Conservation (phyloP, 495 filamentous ascomycete genomes). For the Aspergillus coremiiformis region DNA sequence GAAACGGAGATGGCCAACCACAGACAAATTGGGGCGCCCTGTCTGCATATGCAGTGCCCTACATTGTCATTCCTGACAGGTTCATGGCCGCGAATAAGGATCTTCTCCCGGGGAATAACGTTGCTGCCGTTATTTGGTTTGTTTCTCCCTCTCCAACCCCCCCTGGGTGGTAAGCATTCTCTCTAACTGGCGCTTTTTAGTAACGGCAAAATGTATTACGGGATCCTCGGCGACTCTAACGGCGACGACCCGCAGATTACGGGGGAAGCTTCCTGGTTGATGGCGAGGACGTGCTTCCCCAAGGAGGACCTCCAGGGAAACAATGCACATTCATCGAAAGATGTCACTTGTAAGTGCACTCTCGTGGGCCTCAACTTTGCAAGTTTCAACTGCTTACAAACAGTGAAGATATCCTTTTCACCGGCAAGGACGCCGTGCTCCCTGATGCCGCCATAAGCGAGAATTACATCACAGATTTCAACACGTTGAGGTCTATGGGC, state of each 20-base stretch:
- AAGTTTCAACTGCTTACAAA: background rate
- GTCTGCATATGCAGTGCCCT: conserved; percentile 27
- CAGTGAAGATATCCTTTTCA: conserved; percentile 22
- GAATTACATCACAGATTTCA: conserved; percentile 29
- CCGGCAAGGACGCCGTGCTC: conserved; percentile 19
- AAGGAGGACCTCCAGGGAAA: conserved; percentile 24
- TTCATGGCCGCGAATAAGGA: conserved; percentile 17
- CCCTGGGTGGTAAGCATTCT: no score
- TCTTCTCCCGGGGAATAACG: conserved; percentile 23
- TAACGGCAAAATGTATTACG: conserved; percentile 29
- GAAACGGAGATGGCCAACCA: conserved; percentile 22
- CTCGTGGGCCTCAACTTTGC: background rate
- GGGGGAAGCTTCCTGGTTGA: conserved; percentile 29
- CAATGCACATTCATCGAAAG: conserved; percentile 16
- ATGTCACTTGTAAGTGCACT: conserved; percentile 26
- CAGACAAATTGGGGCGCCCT: conserved; percentile 27
- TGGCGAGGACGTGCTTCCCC: conserved; percentile 31
- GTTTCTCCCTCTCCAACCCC: background rate
- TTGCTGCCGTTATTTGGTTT: conserved; percentile 27
- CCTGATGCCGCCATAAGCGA: conserved; percentile 19
- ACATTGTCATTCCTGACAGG: conserved; percentile 26
- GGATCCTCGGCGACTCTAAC: conserved; percentile 26
- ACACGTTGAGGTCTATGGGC: conserved; percentile 21
- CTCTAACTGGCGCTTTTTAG: background rate
- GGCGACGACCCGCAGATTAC: conserved; percentile 25